Evolutionary conservation across 345 rosid species (phyloP), one percentile per base, ranked within the genome.

Genomic region (Linum usitatissimum): DNA sequence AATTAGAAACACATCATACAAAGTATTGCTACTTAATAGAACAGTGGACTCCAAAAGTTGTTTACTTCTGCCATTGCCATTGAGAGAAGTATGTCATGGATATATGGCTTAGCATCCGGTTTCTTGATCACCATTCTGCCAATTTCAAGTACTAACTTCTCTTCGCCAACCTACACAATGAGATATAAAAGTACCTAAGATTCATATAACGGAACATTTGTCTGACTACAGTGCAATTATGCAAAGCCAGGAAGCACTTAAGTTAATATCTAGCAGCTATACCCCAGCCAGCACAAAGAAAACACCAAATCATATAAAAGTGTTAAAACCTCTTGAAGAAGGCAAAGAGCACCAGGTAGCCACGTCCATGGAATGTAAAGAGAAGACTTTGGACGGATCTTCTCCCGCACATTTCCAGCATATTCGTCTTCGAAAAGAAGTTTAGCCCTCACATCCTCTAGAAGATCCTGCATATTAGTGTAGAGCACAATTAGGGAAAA

Each of bases 61-160:
- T 86, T 83, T 81, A 93, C 99, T 94, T 93, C 99, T 57, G 99
- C 83, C 61, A 87, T 78, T 59, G 97, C 96, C 99, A 93, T 93
- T 12, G 96, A 80, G 30, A 90, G 75, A 73, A 91, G 83, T 60
- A 92, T 60, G 75, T 92, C 96, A 69, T 92, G 98, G 73, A 78
- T 73, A 75, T 77, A 78, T 36, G 91, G 80, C 81, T 86, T 93
- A 17, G 96, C 80, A 78, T 90, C 91, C 64, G 79, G 81, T 73
- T 77, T 82, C 76, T 81, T 83, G 77, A 87, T 86, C 70, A 86
- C 96, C 76, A 79, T 81, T 65, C 73, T 79, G 39, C 99, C 99
- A 67, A 93, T 83, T 70, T 78, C 79, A 64, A 91, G 71, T 76
- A 86, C 96, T 30, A 83, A 70, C 71, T 85, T 85, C 71, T 83